Evolutionary conservation across 148 eudicot genomes (phyloP).

Genomic region (Cornus kousa): DNA sequence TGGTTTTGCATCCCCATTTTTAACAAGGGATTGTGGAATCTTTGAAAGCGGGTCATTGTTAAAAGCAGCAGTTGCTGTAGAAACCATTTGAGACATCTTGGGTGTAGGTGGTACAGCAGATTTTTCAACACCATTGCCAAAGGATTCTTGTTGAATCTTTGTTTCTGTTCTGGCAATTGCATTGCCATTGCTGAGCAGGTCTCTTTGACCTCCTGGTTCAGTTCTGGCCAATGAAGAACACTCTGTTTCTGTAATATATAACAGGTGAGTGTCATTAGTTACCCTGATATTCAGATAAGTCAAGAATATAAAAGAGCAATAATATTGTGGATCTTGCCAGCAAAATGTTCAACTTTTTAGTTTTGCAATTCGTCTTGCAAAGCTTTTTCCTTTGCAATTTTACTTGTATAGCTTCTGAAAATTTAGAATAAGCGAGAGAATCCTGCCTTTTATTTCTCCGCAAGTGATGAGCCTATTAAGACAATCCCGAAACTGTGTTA

Average conservation of each 20-base stretch:
- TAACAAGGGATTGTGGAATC: slow-evolving; percentile 34
- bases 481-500: slow-evolving; percentile 87
- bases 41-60: slow-evolving; percentile 27
- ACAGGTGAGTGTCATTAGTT: background rate
- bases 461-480: slow-evolving; percentile 78
- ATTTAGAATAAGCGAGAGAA: background rate
- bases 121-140: slow-evolving; percentile 40
- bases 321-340: background rate
- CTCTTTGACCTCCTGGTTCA: slow-evolving; percentile 39
- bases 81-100: slow-evolving; percentile 26
- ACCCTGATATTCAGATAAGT: background rate
- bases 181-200: slow-evolving; percentile 36
- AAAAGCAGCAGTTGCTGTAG: slow-evolving; percentile 15
- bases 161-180: slow-evolving; percentile 31
- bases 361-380: background rate
- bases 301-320: background rate
- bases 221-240: slow-evolving; percentile 57
- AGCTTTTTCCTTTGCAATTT: background rate
- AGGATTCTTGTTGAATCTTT: slow-evolving; percentile 38
- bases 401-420: background rate
- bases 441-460: slow-evolving; percentile 86
- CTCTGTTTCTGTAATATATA: slow-evolving; percentile 55
- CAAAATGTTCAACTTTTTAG: background rate
- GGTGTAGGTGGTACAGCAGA: slow-evolving; percentile 20
- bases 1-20: slow-evolving; percentile 49